Base-by-base conservation (phyloP, 441 rosid species). In the Omphalea diandra region DNA sequence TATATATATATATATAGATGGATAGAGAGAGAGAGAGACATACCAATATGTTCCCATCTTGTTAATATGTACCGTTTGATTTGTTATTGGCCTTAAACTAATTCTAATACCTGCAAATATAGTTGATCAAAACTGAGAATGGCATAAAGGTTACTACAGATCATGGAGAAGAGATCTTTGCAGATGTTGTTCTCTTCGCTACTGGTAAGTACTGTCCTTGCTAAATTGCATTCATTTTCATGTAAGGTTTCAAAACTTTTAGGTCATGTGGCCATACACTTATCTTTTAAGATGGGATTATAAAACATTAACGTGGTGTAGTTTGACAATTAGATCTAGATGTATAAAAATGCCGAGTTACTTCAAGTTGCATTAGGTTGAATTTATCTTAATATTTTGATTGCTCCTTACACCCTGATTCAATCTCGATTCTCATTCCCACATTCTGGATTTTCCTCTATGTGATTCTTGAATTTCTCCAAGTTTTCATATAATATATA, bases 101-200 rank as follows among this genome's bases (percentile, higher is more conserved):
- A 82, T 63, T 29, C 40, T 24, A 24, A 6, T 47, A 53, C 75
- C 26, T 72, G 29, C 76, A 52, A 76, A 72, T 82, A 71, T 93
- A 96, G 99, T 78, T 96, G 83, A 76, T 70, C 54, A 90, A 91
- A 86, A 88, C 94, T 49, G 97, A 83, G 46, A 74, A 84, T 22
- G 97, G 98, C 58, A 84, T 96, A 68, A 90, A 86, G 83, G 97
- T 88, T 68, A 69, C 58, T 62, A 91, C 99, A 2, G 94, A 91
- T 77, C 97, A 93, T 67, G 97, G 97, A 70, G 96, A 87, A 76
- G 97, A 96, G 71, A 61, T 91, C 3, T 63, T 84, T 44, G 97
- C 96, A 65, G 99, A 93, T 80, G 90, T 85, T 77, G 99, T 96
- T 41, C 98, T 96, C 68, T 96, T 96, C 79, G 99, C 99, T 75